Evolutionary conservation across 2,329 filamentous ascomycete genomes (phyloP), one percentile per base, ranked within the genome.

Genomic region (Furcasterigmium sp.): DNA sequence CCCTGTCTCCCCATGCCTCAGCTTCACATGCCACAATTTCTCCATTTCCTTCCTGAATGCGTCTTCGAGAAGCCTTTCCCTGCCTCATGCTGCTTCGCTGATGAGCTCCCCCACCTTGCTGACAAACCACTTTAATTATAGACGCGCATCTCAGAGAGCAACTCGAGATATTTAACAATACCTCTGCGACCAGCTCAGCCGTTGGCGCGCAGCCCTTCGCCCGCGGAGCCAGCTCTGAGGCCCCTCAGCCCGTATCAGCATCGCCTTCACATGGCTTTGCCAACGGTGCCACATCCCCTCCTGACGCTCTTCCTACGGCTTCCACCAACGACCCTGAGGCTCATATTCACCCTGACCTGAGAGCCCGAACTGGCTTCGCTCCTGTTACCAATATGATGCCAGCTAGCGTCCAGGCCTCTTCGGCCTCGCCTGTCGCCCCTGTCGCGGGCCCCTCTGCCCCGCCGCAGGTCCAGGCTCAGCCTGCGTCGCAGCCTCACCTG

Each of bases 261-360:
- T 57, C 58, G 48, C 52, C 63, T 29, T 54, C 63, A 54, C 72
- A 74, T 70, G 71, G 69, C 57, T 73, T 73, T 60, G 65, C 64
- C 37, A 49, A 49, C 46, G 46, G 48, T 44, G 46, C 48, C 63
- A 67, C 44, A 52, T 65, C 45, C 52, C 61, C 39, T 56, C 58
- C 45, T 55, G 63, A 63, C 56, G 57, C 55, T 46, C 51, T 56
- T 46, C 62, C 60, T 49, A 54, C 58, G 47, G 45, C 64, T 49
- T 51, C 55, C 50, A 43, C 55, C 47, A 63, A 67, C 49, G 42
- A 69, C 48, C 58, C 58, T 50, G 70, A 75, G 51, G 56, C 67
- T 46, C 67, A 69, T 47, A 73, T 75, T 39, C 70, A 75, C 46
- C 72, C 72, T 17, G 69, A 74, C 42, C 61, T 75, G 36, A 65